phyloP scores from a whole-genome alignment of 768 basidiomycete species.

The Hirschioporus abietinus region DNA sequence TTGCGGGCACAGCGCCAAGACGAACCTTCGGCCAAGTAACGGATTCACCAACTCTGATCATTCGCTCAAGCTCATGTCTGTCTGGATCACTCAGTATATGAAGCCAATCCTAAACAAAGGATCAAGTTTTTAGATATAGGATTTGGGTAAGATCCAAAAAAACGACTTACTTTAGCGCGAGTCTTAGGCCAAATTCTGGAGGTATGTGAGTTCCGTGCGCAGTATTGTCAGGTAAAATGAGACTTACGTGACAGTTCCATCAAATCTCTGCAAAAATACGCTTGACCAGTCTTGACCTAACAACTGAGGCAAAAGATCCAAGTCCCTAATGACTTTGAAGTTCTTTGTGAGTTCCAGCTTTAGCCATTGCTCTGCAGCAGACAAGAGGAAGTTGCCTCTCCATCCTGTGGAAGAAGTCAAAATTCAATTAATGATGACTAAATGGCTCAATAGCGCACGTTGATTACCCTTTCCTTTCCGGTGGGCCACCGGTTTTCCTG shows the following conservation, averaged over 20 bases:
- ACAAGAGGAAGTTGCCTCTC: constrained; percentile 91
- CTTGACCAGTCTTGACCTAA: constrained; percentile 95
- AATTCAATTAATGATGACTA: constrained; percentile 1
- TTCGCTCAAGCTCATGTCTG: constrained; percentile 69
- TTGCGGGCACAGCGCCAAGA: neutral
- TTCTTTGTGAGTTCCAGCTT: constrained; percentile 96
- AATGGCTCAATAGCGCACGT: constrained; percentile 1
- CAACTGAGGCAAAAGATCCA: constrained; percentile 91
- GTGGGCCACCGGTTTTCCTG: constrained; percentile 91
- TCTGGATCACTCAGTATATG: constrained; percentile 82
- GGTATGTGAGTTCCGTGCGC: constrained; percentile 20
- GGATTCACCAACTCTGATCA: constrained; percentile 81
- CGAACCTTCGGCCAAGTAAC: constrained; percentile 97
- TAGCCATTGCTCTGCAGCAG: constrained; percentile 90
- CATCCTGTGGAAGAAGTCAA: constrained; percentile 51
- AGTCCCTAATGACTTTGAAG: constrained; percentile 92
- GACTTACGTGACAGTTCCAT: constrained; percentile 77
- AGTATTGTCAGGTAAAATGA: constrained; percentile 19
- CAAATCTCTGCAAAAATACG: constrained; percentile 93
- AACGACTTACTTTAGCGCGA: constrained; percentile 52
- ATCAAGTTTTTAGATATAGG: neutral
- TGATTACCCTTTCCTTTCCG: constrained; percentile 78
- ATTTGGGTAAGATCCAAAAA: constrained; percentile 7
- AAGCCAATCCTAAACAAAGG: constrained; percentile 64
- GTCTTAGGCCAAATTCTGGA: constrained; percentile 81